phyloP scores from a whole-genome alignment of 345 rosid genomes.

The Luvunga scandens region DNA sequence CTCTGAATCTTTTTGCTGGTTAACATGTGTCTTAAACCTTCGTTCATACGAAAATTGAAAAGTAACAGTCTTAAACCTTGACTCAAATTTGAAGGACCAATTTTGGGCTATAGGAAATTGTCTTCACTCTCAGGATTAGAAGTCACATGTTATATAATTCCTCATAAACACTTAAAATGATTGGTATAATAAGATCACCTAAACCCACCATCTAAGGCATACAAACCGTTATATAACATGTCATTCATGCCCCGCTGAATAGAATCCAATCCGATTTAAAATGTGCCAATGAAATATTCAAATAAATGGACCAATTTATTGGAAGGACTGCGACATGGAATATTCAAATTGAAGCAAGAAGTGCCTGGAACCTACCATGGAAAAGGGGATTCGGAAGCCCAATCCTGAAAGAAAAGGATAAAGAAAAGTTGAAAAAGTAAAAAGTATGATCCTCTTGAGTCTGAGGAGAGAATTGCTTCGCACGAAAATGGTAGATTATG shows the following conservation, averaged over 20 bases:
- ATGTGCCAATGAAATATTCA: background rate
- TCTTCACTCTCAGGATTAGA: no score
- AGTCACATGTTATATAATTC: no score
- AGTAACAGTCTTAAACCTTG: no score
- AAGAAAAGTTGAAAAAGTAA: background rate
- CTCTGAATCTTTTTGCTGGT: background rate
- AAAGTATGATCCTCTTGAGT: background rate
- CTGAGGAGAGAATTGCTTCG: slow-evolving; percentile 8
- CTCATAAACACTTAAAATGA: no score
- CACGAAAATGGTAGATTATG: slow-evolving; percentile 27
- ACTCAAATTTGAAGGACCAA: no score
- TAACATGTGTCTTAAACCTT: background rate
- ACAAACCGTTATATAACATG: no score
- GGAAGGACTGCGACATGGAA: background rate
- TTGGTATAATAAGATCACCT: no score
- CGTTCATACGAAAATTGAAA: no score
- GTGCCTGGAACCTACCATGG: slow-evolving; percentile 7
- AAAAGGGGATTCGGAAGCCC: slow-evolving; percentile 22
- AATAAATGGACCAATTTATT: background rate
- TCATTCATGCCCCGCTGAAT: no score
- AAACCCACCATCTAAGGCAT: no score
- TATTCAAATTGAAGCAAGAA: background rate
- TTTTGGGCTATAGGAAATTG: no score
- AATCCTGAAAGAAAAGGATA: slow-evolving; percentile 30
- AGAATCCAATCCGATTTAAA: no score